Evolutionary conservation across 2,329 filamentous ascomycete genomes (phyloP).

Genomic region (Talaromyces sp.): DNA sequence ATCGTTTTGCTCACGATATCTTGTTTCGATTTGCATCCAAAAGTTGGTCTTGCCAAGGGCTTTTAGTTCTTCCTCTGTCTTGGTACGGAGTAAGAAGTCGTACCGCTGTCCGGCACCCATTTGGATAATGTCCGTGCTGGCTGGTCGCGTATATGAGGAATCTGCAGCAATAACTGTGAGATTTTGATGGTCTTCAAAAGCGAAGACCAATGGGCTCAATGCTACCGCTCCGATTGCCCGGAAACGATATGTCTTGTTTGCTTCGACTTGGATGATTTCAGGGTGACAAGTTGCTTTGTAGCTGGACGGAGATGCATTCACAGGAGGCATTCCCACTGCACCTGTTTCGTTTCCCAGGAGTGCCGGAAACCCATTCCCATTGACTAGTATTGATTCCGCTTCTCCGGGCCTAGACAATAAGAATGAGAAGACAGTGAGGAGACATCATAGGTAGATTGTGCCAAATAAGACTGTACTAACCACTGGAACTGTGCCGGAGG

Average conservation of each 20-base stretch:
- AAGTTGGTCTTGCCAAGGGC: conserved; percentile 44
- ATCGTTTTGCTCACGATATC: conserved; percentile 22
- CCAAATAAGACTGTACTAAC: background rate
- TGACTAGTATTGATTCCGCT: conserved; percentile 52
- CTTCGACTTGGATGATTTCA: conserved; percentile 54
- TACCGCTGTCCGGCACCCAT: conserved; percentile 57
- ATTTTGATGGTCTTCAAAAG: conserved; percentile 53
- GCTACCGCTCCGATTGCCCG: conserved; percentile 53
- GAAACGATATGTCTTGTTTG: conserved; percentile 57
- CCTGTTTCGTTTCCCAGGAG: conserved; percentile 23
- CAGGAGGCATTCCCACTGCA: background rate
- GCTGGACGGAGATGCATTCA: background rate
- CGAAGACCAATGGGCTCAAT: conserved; percentile 48
- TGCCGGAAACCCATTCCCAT: conserved; percentile 48
- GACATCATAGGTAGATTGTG: too few species aligned
- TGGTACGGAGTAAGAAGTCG: conserved; percentile 52
- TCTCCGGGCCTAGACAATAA: conserved; percentile 52
- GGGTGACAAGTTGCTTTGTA: conserved; percentile 35
- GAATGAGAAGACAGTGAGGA: background rate
- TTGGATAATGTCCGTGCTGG: conserved; percentile 47
- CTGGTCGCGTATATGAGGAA: conserved; percentile 31
- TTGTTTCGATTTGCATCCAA: conserved; percentile 34
- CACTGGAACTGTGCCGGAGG: background rate
- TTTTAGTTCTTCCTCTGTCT: conserved; percentile 28
- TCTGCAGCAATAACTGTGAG: conserved; percentile 59